Conservation (phyloP, 2,329 filamentous ascomycete species). For the Aureobasidium sp. region DNA sequence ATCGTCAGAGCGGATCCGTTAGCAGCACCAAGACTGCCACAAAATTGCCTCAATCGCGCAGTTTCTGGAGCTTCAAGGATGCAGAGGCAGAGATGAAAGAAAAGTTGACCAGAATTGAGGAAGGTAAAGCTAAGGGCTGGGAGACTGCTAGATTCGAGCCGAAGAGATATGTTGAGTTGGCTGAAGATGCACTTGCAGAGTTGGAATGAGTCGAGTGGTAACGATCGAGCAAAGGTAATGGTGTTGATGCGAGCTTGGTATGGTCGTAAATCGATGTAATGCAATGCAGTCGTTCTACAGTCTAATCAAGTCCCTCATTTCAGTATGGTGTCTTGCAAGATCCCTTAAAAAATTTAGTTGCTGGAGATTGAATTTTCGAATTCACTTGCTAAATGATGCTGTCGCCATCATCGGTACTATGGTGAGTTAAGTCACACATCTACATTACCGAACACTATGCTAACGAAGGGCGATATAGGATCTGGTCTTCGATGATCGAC, state of each 20-base stretch:
- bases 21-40: background rate
- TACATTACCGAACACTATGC: background rate
- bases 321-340: too few relatives aligned
- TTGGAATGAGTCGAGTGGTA: slow-evolving; percentile 6
- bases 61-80: slow-evolving; percentile 17
- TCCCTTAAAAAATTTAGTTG: too few relatives aligned
- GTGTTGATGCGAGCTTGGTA: background rate
- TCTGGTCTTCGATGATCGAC: slow-evolving; percentile 67
- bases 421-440: background rate
- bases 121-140: slow-evolving; percentile 22
- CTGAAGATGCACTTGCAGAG: slow-evolving; percentile 23
- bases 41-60: slow-evolving; percentile 14
- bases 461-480: slow-evolving; percentile 13
- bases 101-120: slow-evolving; percentile 20
- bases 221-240: background rate
- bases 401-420: slow-evolving; percentile 76
- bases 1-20: background rate
- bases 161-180: slow-evolving; percentile 19
- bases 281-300: background rate
- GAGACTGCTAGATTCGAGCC: slow-evolving; percentile 21
- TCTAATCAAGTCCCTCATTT: too few relatives aligned
- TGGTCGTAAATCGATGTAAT: background rate
- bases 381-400: slow-evolving; percentile 84
- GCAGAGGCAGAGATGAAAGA: slow-evolving; percentile 18
- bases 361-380: too few relatives aligned